Evolutionary conservation across 208 protist species (phyloP).

Genomic region (Acanthamoeba healyi): DNA sequence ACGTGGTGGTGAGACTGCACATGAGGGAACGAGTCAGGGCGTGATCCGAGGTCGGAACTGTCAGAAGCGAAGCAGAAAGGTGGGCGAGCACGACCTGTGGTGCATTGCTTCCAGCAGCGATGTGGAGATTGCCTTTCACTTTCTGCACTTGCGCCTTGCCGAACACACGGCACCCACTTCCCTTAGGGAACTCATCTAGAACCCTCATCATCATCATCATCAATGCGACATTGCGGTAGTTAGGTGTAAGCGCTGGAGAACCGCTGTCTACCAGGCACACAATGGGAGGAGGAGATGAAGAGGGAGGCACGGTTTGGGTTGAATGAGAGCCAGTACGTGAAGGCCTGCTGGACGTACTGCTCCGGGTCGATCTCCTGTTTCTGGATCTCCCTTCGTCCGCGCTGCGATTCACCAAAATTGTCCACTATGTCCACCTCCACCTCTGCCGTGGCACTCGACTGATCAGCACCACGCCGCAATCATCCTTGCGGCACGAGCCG

Average conservation of each 20-base stretch:
- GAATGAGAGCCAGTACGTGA: not conserved
- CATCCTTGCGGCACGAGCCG: not conserved
- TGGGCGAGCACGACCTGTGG: not conserved
- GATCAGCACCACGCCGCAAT: not conserved
- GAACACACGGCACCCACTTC: not conserved
- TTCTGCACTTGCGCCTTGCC: not conserved
- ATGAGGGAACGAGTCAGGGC: too few species aligned
- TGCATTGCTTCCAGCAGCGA: not conserved
- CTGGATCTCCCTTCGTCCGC: not conserved
- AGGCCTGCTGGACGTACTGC: not conserved
- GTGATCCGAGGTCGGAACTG: too few species aligned
- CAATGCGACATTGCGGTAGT: too few species aligned
- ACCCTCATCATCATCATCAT: too few species aligned
- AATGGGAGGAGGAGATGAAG: not conserved
- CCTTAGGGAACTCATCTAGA: not conserved
- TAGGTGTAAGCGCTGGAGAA: not conserved
- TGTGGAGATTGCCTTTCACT: constrained; percentile 17
- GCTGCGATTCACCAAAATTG: not conserved
- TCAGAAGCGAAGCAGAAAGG: not conserved
- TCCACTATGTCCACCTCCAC: constrained; percentile 5
- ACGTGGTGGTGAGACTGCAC: constrained; percentile 25
- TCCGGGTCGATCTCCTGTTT: not conserved
- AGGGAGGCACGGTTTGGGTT: not conserved
- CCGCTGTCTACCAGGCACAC: too few species aligned
- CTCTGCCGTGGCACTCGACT: too few species aligned